phyloP scores from a whole-genome alignment of 169 alveolate species.

The Plasmodium coatneyi region DNA sequence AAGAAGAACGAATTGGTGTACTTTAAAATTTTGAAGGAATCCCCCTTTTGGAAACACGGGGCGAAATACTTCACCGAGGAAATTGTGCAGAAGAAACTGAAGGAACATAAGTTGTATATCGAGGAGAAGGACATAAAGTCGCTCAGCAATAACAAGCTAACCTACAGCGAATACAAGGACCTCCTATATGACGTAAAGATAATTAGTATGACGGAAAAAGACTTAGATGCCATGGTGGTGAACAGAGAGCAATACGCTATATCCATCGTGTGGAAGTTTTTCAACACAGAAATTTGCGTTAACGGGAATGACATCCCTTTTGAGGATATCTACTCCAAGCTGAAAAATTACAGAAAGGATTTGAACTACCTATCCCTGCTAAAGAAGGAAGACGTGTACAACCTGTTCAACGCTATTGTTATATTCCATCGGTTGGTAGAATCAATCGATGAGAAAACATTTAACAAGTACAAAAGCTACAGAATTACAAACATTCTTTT shows the following conservation, averaged over 20 bases:
- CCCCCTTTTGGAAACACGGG: slow-evolving; percentile 55
- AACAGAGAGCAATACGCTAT: slow-evolving; percentile 46
- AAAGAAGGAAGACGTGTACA: slow-evolving; percentile 38
- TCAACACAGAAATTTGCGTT: slow-evolving; percentile 36
- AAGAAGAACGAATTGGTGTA: slow-evolving; percentile 55
- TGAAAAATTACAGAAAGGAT: slow-evolving; percentile 35
- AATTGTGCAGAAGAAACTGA: neutral
- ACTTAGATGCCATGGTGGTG: neutral
- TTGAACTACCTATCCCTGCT: neutral
- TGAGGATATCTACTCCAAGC: slow-evolving; percentile 44
- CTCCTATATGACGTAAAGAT: slow-evolving; percentile 13
- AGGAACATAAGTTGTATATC: slow-evolving; percentile 21
- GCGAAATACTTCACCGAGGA: slow-evolving; percentile 16
- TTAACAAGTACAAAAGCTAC: slow-evolving; percentile 54
- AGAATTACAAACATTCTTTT: slow-evolving; percentile 53
- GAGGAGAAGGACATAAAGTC: slow-evolving; percentile 7
- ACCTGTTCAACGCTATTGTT: slow-evolving; percentile 43
- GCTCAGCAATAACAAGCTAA: slow-evolving; percentile 6
- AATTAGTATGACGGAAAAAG: neutral
- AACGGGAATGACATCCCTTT: slow-evolving; percentile 29
- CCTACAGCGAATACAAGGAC: slow-evolving; percentile 47
- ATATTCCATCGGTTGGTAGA: slow-evolving; percentile 46
- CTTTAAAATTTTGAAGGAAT: slow-evolving; percentile 32
- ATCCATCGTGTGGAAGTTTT: slow-evolving; percentile 47
- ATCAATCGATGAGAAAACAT: slow-evolving; percentile 33